A percentile compares a stretch with the other conserved stretches of the same genome.
Conservation (phyloP, 768 basidiomycete genomes). For the Auriscalpium orientale region DNA sequence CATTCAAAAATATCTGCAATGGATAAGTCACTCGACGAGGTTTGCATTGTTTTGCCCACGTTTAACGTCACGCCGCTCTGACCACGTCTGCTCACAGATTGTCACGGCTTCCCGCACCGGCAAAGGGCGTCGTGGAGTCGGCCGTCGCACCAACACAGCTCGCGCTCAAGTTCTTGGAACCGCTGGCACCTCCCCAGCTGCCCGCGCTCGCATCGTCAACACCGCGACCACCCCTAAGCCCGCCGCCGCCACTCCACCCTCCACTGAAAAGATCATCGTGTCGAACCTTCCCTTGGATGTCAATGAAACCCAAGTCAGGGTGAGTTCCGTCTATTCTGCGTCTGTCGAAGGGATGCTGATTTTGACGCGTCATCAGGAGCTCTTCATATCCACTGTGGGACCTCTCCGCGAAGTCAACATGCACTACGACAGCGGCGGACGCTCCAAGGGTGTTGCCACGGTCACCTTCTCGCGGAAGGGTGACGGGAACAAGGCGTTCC, state of each 20-base stretch:
- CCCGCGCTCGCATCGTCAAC: constrained; percentile 47
- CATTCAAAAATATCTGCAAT: constrained; percentile 29
- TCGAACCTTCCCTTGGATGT: constrained; percentile 91
- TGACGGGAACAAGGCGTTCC: constrained; percentile 86
- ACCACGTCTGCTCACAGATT: constrained; percentile 38
- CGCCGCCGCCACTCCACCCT: constrained; percentile 29
- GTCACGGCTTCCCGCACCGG: constrained; percentile 50
- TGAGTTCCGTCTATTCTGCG: constrained; percentile 28
- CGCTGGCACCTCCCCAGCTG: constrained; percentile 36
- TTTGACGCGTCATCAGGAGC: constrained; percentile 50
- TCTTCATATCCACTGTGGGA: constrained; percentile 88
- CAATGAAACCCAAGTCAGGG: constrained; percentile 89
- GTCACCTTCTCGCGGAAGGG: constrained; percentile 82
- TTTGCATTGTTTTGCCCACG: constrained; percentile 22
- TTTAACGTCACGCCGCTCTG: constrained; percentile 17
- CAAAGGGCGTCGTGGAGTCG: constrained; percentile 32
- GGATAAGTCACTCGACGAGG: constrained; percentile 84
- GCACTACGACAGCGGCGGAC: constrained; percentile 76
- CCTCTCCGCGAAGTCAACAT: constrained; percentile 78
- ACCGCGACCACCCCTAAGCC: constrained; percentile 30
- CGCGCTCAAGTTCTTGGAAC: constrained; percentile 59
- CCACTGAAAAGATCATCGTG: constrained; percentile 89
- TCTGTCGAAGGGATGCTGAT: background rate
- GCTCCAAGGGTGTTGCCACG: constrained; percentile 85
- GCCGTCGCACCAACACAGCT: constrained; percentile 34